These are phyloP conservation scores for Ascochyta rabiei DNA, from an alignment of 2,329 filamentous ascomycete species.

Conservation along the genomic window DNA sequence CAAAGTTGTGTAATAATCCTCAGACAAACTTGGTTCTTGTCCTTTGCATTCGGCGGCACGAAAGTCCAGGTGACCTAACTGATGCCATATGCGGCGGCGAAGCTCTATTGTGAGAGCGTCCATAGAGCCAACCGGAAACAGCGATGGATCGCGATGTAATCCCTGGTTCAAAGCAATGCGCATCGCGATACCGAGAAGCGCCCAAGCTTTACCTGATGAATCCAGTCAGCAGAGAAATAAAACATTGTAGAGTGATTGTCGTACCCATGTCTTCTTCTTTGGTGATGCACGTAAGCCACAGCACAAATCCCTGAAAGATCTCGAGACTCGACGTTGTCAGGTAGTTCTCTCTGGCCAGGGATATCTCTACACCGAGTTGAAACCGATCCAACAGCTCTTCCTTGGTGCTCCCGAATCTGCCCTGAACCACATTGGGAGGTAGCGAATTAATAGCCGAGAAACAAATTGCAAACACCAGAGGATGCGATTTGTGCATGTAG, in stretches of 20 bases:
- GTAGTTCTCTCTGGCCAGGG: conserved; percentile 45
- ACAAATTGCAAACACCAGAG: conserved; percentile 45
- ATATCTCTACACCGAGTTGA: conserved; percentile 45
- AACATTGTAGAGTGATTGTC: neutral
- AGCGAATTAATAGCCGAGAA: conserved; percentile 47
- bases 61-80: conserved; percentile 47
- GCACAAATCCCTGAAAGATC: conserved; percentile 45
- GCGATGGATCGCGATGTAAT: conserved; percentile 46
- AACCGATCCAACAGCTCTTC: conserved; percentile 40
- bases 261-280: conserved; percentile 48
- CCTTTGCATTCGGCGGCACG: conserved; percentile 49
- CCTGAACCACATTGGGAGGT: conserved; percentile 35
- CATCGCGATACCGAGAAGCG: conserved; percentile 45
- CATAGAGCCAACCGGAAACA: conserved; percentile 46
- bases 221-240: neutral
- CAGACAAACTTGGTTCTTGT: conserved; percentile 46
- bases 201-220: conserved; percentile 44
- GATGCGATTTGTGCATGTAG: conserved; percentile 40
- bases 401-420: conserved; percentile 42
- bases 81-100: conserved; percentile 47
- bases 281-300: conserved; percentile 48
- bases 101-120: conserved; percentile 47
- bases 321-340: conserved; percentile 47
- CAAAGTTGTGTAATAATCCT: conserved; percentile 48
- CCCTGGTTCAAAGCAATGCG: conserved; percentile 47